Percentiles rank a stretch among this genome's conserved stretches.
Conservation (phyloP, 768 basidiomycete species). For the Russula olivacea region DNA sequence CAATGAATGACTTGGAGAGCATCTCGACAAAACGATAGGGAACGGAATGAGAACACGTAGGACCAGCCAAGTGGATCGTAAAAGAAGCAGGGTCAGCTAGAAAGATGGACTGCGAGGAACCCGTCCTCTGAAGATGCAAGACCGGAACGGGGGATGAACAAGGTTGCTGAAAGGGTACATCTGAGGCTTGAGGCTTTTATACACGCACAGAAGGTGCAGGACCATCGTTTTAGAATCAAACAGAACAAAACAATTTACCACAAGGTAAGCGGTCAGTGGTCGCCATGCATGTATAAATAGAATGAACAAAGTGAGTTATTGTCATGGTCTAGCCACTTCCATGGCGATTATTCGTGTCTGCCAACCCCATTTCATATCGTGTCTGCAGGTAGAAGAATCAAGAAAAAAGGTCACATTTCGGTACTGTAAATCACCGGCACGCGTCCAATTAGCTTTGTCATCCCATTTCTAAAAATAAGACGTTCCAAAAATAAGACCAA, state of each 20-base stretch:
- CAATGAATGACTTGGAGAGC: conserved; percentile 30
- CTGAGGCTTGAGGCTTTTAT: conserved; percentile 3
- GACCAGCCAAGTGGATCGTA: not conserved
- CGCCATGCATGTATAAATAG: no score
- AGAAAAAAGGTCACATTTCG: no score
- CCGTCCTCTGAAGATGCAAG: conserved; percentile 9
- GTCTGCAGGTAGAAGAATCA: no score
- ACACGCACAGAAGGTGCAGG: not conserved
- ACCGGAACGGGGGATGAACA: not conserved
- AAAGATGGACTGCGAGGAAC: not conserved
- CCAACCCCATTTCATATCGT: no score
- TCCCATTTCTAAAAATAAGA: no score
- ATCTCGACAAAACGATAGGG: conserved; percentile 12
- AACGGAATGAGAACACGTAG: not conserved
- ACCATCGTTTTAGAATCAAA: not conserved
- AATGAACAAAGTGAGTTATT: no score
- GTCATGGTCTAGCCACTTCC: no score
- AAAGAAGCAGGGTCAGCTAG: no score
- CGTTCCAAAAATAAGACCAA: no score
- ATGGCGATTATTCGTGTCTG: no score
- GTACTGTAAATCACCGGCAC: no score
- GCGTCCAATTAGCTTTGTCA: no score
- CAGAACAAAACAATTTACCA: not conserved
- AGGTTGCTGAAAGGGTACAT: not conserved
- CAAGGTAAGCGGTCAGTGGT: not conserved